A percentile compares a stretch with the other conserved stretches of the same genome.
Conservation (phyloP, 2,329 filamentous ascomycete species). For the Talaromyces sp. region DNA sequence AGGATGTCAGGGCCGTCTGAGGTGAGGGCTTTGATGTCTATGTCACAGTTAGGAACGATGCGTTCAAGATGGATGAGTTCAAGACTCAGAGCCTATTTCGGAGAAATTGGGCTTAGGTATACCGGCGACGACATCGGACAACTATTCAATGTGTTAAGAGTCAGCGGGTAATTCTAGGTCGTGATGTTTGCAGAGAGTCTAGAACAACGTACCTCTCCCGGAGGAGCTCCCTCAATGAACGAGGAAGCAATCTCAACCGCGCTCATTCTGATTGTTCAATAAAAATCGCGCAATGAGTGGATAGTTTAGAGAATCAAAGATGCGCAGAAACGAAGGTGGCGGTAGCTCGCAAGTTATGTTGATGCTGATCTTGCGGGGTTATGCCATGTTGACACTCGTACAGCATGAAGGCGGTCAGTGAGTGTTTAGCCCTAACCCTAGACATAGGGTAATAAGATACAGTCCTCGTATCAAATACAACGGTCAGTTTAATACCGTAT, state of each 20-base stretch:
- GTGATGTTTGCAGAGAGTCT: background rate
- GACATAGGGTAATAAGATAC: too few species aligned
- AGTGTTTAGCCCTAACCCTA: background rate
- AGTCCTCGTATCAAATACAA: too few species aligned
- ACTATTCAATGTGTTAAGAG: conserved; percentile 51
- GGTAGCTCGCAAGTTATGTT: background rate
- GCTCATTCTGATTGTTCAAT: conserved; percentile 33
- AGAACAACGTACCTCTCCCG: conserved; percentile 73
- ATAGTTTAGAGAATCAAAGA: background rate
- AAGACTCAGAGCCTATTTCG: background rate
- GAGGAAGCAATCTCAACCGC: conserved; percentile 66
- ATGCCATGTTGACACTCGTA: conserved; percentile 1
- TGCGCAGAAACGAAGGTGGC: background rate
- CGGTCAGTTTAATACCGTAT: conserved; percentile 5
- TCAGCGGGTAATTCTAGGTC: background rate
- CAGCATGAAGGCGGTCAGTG: conserved; percentile 13
- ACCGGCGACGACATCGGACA: conserved; percentile 86
- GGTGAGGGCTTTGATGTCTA: conserved; percentile 88
- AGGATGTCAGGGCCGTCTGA: conserved; percentile 66
- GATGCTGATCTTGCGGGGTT: conserved; percentile 14
- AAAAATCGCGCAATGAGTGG: background rate
- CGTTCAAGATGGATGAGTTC: background rate
- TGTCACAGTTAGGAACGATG: background rate
- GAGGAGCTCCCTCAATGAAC: conserved; percentile 91
- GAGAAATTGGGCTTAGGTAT: conserved; percentile 28